Evolutionary conservation across 208 protist genomes (phyloP), one percentile per base, ranked within the genome.

Genomic region (Leishmania gerbilli): DNA sequence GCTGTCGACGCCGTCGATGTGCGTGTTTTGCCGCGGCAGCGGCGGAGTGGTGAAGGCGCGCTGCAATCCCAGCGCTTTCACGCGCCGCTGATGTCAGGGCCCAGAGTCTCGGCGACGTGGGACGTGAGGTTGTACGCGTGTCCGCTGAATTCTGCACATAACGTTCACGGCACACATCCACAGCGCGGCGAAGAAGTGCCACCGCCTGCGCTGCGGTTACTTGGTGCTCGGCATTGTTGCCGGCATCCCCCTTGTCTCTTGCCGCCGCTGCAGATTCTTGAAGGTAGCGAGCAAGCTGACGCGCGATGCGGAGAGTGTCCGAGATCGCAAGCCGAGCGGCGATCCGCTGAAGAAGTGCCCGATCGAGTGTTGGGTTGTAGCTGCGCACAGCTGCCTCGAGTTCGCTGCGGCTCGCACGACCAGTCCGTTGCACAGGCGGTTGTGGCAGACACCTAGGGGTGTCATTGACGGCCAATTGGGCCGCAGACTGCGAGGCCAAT

Each of bases 291-390:
- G 84, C 60, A 27, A 92, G 81, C 42, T 85, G 69, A 27, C 37
- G 51, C 1, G 87, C 87, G 49, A 79, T 74, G 47, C 56, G 60
- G 21, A 94, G 64, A 7, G 87, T 83, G 34, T 84, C 76, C 0
- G 84, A 27, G 45, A 91, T 62, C 31, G 82, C 80, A 42, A 92
- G 58, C 24, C 84, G 78, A 58, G 74, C 27, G 7, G 81, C 83
- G 47, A 91, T 85, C 17, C 83, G 82, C 74, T 68, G 53, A 1
- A 91, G 4, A 60, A 93, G 80, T n/a, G 81, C 64, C 15, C 76
- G n/a, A 49, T 90, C 47, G 6, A 93, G 55, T n/a, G 88, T 87
- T 13, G 90, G 88, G 53, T 88, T 86, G 84, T 90, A 91, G n/a
- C 58, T 68, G 17, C 71, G 75, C 27, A 85, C 42, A 11, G 87